Evolutionary conservation across 345 rosid species (phyloP).

Genomic region (Mangifera indica): DNA sequence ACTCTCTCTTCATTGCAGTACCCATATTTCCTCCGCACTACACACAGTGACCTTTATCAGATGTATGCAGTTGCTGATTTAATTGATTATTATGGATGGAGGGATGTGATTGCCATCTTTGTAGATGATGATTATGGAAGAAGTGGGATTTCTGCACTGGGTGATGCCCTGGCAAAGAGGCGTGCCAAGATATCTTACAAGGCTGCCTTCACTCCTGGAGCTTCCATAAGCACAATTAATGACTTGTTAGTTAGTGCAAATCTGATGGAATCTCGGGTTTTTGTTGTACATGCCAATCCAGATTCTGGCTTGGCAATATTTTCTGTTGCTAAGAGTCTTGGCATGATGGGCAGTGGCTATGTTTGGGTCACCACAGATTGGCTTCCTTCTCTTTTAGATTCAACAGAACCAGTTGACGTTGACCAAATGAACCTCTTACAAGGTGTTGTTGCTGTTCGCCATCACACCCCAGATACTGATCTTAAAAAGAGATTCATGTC

Average conservation of each 20-base stretch:
- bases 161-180: constrained; percentile 72
- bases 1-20: constrained; percentile 59
- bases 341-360: constrained; percentile 68
- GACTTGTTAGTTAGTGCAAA: constrained; percentile 58
- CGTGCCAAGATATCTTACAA: constrained; percentile 73
- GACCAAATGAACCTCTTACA: constrained; percentile 62
- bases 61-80: constrained; percentile 84
- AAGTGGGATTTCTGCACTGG: constrained; percentile 65
- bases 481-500: constrained; percentile 46
- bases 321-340: constrained; percentile 61
- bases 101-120: constrained; percentile 74
- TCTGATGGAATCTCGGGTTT: constrained; percentile 80
- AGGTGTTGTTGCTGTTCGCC: constrained; percentile 88
- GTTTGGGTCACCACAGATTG: constrained; percentile 98
- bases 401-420: constrained; percentile 39
- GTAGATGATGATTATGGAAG: constrained; percentile 95
- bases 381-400: constrained; percentile 79
- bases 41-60: constrained; percentile 65
- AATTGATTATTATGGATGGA: constrained; percentile 63
- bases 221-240: constrained; percentile 40
- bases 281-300: constrained; percentile 85
- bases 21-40: constrained; percentile 62
- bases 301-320: constrained; percentile 75
- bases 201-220: constrained; percentile 67
- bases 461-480: constrained; percentile 67